Percentiles rank a stretch among this genome's conserved stretches.
phyloP scores from a whole-genome alignment of 345 rosid genomes.

The Cardamine chenopodiifolia region DNA sequence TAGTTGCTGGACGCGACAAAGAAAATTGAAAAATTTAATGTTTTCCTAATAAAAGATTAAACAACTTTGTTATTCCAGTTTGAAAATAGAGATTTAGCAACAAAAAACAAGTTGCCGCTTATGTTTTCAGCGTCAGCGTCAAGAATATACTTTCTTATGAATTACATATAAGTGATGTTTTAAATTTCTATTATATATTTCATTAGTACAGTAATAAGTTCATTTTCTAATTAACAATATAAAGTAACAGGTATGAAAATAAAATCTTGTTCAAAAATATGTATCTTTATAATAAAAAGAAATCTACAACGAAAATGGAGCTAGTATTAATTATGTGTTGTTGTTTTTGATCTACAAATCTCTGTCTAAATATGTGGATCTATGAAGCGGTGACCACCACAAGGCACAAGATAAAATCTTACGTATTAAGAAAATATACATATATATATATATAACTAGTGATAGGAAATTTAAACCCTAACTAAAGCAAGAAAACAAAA shows the following conservation, averaged over 20 bases:
- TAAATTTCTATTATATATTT: neutral
- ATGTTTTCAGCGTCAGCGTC: too few relatives aligned
- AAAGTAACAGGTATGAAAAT: neutral
- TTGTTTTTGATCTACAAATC: neutral
- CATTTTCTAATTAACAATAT: neutral
- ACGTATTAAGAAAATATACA: conserved; percentile 15
- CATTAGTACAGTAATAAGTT: neutral
- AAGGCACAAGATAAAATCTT: conserved; percentile 16
- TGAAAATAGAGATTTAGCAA: too few relatives aligned
- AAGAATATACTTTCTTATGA: neutral
- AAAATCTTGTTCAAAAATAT: neutral
- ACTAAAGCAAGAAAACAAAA: conserved; percentile 65
- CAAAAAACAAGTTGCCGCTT: too few relatives aligned
- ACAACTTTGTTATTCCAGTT: too few relatives aligned
- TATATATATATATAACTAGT: neutral
- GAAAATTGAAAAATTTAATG: too few relatives aligned
- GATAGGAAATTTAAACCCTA: conserved; percentile 31
- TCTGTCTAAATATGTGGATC: conserved; percentile 9
- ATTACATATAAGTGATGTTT: neutral
- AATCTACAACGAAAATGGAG: neutral
- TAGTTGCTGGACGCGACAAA: too few relatives aligned
- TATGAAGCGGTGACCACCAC: conserved; percentile 9
- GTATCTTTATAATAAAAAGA: too few relatives aligned
- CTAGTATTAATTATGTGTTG: neutral
- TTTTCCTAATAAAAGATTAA: too few relatives aligned